Percentiles rank a stretch among this genome's conserved stretches.
Conservation (phyloP, 331 rosid species). For the Quercus phellos region DNA sequence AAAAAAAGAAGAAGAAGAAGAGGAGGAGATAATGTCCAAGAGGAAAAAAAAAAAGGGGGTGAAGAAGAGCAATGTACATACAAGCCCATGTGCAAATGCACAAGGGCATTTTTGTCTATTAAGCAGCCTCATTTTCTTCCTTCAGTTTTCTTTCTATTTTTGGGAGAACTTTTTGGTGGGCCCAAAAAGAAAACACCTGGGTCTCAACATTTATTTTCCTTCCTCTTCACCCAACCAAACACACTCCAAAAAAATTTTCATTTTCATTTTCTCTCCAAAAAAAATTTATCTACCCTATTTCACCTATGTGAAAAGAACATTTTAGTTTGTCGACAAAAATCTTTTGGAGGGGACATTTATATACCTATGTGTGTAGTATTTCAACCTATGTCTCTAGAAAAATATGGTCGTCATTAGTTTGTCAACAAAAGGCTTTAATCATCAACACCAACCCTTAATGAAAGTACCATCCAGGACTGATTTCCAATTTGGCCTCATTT, state of each 20-base stretch:
- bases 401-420: neutral
- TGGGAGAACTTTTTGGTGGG: fast-evolving
- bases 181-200: fast-evolving
- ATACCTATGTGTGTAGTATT: neutral
- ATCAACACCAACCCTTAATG: neutral
- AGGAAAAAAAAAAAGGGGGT: no score
- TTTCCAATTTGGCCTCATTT: no score
- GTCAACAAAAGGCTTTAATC: neutral
- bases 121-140: no score
- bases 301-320: neutral
- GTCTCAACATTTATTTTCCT: no score
- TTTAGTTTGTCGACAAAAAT: neutral
- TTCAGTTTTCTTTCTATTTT: no score
- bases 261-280: fast-evolving
- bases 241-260: fast-evolving
- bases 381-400: neutral
- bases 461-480: neutral
- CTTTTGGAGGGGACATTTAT: neutral
- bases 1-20: no score
- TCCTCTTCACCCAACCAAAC: no score
- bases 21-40: no score
- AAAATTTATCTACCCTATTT: no score
- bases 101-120: no score
- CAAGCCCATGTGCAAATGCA: no score
- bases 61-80: no score